A percentile compares a stretch with the other conserved stretches of the same genome.
phyloP scores from a whole-genome alignment of 495 filamentous ascomycete species.

The Penicillium cosmopolitanum region DNA sequence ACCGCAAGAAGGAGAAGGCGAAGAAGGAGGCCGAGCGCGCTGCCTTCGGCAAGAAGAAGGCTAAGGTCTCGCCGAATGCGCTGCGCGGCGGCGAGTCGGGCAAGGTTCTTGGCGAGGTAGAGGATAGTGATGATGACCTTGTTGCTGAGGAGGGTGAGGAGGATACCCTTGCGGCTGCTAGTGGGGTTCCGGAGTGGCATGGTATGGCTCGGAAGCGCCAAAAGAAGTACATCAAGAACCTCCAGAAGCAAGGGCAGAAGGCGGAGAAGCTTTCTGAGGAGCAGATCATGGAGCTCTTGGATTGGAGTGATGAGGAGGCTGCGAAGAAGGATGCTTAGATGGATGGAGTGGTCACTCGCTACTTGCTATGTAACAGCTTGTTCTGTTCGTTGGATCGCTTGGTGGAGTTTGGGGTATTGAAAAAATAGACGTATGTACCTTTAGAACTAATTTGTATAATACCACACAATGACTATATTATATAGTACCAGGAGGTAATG shows the following conservation, averaged over 20 bases:
- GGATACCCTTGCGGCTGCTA: constrained; percentile 42
- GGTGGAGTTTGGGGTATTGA: no score
- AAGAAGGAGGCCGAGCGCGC: constrained; percentile 48
- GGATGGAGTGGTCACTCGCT: no score
- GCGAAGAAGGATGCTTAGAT: constrained; percentile 31
- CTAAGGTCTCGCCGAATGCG: constrained; percentile 63
- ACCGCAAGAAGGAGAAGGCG: constrained; percentile 54
- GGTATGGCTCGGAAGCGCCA: constrained; percentile 63
- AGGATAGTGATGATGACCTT: constrained; percentile 56
- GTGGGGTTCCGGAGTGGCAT: constrained; percentile 54
- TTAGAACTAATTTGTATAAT: no score
- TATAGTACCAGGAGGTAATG: no score
- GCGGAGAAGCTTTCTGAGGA: constrained; percentile 52
- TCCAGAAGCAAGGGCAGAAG: constrained; percentile 53
- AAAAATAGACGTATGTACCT: no score
- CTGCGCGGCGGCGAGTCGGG: constrained; percentile 59
- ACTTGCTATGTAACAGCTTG: no score
- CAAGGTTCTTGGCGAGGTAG: constrained; percentile 44
- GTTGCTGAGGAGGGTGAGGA: constrained; percentile 69
- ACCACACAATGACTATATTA: no score
- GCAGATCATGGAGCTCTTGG: constrained; percentile 69
- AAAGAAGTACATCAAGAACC: constrained; percentile 58
- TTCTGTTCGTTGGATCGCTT: no score
- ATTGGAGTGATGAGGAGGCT: constrained; percentile 53
- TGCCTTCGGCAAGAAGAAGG: constrained; percentile 49